phyloP scores from a whole-genome alignment of 139 green algal species.

The Edaphochlamys debaryana region DNA sequence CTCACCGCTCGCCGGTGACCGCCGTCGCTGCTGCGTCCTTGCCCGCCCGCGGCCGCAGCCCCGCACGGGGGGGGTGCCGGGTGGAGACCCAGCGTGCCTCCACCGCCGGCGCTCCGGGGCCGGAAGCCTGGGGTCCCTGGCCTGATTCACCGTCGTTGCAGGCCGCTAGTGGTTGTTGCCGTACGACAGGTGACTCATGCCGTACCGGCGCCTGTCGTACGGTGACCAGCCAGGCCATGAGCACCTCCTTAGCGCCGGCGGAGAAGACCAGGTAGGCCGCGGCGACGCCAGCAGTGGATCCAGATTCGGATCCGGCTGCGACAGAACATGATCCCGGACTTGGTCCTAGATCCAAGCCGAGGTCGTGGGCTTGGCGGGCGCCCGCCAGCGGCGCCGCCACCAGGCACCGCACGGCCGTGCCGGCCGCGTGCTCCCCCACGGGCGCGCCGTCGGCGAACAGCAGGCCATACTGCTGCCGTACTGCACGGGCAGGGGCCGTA shows the following conservation, averaged over 20 bases:
- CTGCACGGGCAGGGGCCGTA: too few species aligned
- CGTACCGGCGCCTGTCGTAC: too few species aligned
- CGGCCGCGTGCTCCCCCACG: constrained; percentile 28
- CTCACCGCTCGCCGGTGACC: too few species aligned
- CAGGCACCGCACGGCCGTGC: constrained; percentile 32
- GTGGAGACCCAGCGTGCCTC: constrained; percentile 16
- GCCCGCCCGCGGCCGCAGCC: constrained; percentile 11
- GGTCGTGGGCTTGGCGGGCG: background rate
- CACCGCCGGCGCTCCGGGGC: background rate
- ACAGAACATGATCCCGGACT: too few species aligned
- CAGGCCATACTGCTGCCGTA: background rate
- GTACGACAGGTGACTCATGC: too few species aligned
- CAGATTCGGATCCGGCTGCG: too few species aligned
- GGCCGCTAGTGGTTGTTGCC: too few species aligned
- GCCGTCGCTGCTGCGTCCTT: too few species aligned
- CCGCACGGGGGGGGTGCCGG: constrained; percentile 4
- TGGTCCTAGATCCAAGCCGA: too few species aligned
- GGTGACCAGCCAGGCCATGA: constrained; percentile 33
- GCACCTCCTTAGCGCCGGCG: constrained; percentile 35
- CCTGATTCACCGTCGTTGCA: background rate
- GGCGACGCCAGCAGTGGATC: too few species aligned
- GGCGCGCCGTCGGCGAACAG: background rate
- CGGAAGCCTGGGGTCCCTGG: too few species aligned
- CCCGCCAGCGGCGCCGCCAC: background rate
- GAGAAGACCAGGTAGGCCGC: constrained; percentile 10